Base-by-base conservation (phyloP, 345 rosid genomes). In the Gossypium mustelinum region DNA sequence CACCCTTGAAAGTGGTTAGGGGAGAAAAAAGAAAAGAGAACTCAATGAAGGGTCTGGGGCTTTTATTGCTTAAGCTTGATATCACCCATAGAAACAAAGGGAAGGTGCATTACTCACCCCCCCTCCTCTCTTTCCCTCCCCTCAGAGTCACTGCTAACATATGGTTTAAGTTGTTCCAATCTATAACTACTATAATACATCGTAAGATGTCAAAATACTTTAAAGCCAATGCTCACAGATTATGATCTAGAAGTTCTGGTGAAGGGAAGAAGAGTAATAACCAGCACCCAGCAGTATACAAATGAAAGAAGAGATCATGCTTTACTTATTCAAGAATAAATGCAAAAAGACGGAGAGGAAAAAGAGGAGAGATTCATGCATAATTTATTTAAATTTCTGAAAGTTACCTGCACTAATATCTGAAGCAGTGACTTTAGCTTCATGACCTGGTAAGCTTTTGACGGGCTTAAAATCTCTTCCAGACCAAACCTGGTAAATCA, bases 381-480 rank as follows among this genome's bases (percentile, higher is more conserved):
- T 74, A n/a, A 74, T 12, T 6, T 60, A 51, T 52, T 27, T 6
- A 69, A 16, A 69, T 43, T 50, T 48, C 41, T 7, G 75, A 58
- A 76, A 75, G 68, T 69, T 75, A 88, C 92, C 93, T 66, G 85
- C 81, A 59, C 82, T 41, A 52, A 93, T 76, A 83, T 93, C 97
- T 70, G 90, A 34, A 51, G 93, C 89, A 9, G 92, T 79, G 12
- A 93, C 92, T 80, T 93, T 90, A 20, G 94, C 88, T 86, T 95
- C 98, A 44, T 93, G 99, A 47, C 90, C 97, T 7, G 88, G 80
- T 76, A 93, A 82, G 72, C 88, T 83, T 80, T 84, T 95, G 12
- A 93, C 90, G 56, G 88, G 98, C 86, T 91, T 89, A 77, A 93
- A 95, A 78, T 95, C 96, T 77, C 87, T 81, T 44, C 94, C 94